phyloP scores from a whole-genome alignment of 2,329 filamentous ascomycete genomes.

The Ceratocystis alfenasii region DNA sequence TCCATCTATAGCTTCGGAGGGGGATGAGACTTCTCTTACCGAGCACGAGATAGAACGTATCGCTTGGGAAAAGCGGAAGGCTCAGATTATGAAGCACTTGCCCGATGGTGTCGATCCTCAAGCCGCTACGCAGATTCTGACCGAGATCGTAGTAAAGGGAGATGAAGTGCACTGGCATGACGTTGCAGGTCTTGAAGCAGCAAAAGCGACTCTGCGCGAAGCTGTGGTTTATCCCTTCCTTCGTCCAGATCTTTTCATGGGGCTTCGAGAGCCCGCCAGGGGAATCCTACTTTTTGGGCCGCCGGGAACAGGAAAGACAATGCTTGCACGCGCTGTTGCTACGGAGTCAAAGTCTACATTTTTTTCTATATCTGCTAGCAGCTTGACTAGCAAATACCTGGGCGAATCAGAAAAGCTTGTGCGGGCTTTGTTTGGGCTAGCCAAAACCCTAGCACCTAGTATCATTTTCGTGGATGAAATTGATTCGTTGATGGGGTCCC shows the following conservation, averaged over 20 bases:
- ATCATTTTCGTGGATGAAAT: conserved; percentile 99
- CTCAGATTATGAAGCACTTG: conserved; percentile 59
- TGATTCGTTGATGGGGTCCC: conserved; percentile 76
- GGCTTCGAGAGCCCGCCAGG: conserved; percentile 79
- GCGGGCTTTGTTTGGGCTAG: conserved; percentile 77
- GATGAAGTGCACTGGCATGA: conserved; percentile 94
- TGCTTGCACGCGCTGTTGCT: conserved; percentile 87
- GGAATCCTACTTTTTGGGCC: conserved; percentile 96
- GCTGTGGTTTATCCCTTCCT: conserved; percentile 95
- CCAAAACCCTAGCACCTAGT: conserved; percentile 76
- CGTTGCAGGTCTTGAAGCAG: conserved; percentile 77
- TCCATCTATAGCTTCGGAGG: conserved; percentile 10
- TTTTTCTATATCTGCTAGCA: conserved; percentile 92
- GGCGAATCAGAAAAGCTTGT: conserved; percentile 96
- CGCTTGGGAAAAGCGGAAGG: conserved; percentile 24
- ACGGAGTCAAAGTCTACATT: conserved; percentile 93
- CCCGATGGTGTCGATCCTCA: conserved; percentile 70
- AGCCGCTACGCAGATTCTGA: conserved; percentile 83
- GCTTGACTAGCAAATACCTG: conserved; percentile 87
- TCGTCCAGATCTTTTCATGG: conserved; percentile 89
- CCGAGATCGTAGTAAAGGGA: conserved; percentile 87
- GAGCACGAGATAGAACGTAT: conserved; percentile 11
- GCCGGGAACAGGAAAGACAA: conserved; percentile 96
- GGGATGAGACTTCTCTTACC: conserved; percentile 8
- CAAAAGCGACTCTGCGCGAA: conserved; percentile 86